Conservation (phyloP, 176 grass and related monocot species). For the Thalia dealbata region DNA sequence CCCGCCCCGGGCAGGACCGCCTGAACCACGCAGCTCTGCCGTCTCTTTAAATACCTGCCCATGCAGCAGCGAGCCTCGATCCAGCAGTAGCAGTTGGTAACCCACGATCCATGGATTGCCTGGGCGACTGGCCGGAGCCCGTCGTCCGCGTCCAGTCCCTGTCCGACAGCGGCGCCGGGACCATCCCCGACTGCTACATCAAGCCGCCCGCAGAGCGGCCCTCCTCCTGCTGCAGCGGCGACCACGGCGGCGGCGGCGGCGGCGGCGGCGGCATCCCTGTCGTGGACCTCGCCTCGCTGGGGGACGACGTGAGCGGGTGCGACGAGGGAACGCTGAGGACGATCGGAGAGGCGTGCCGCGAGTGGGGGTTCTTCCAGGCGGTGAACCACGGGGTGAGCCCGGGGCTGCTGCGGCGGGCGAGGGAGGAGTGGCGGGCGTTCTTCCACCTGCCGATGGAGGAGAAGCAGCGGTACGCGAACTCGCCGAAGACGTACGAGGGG, state of each 20-base stretch:
- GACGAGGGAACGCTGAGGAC: constrained; percentile 13
- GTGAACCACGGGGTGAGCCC: constrained; percentile 64
- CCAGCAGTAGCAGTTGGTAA: too few relatives aligned
- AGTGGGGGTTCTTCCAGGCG: constrained; percentile 92
- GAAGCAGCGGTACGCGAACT: constrained; percentile 69
- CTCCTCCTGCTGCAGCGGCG: neutral
- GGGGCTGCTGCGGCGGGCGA: constrained; percentile 28
- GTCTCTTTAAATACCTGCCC: too few relatives aligned
- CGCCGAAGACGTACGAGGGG: constrained; percentile 68
- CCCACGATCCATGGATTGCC: constrained; percentile 11
- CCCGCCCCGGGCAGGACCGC: too few relatives aligned
- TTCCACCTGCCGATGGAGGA: constrained; percentile 48
- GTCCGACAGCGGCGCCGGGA: constrained; percentile 35
- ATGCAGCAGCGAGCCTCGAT: too few relatives aligned
- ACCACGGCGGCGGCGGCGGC: neutral
- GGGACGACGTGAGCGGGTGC: neutral
- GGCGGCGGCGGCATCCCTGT: constrained; percentile 29
- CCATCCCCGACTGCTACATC: constrained; percentile 50
- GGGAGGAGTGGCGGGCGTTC: constrained; percentile 48
- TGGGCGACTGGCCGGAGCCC: constrained; percentile 62
- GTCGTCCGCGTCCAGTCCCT: constrained; percentile 67
- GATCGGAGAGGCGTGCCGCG: constrained; percentile 44
- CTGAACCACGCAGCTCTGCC: too few relatives aligned
- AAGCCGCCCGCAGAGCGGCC: constrained; percentile 48
- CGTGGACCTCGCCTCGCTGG: constrained; percentile 33